Evolutionary conservation across 257 asterid species (phyloP), one percentile per base, ranked within the genome.

Genomic region (Fraxinus americana): DNA sequence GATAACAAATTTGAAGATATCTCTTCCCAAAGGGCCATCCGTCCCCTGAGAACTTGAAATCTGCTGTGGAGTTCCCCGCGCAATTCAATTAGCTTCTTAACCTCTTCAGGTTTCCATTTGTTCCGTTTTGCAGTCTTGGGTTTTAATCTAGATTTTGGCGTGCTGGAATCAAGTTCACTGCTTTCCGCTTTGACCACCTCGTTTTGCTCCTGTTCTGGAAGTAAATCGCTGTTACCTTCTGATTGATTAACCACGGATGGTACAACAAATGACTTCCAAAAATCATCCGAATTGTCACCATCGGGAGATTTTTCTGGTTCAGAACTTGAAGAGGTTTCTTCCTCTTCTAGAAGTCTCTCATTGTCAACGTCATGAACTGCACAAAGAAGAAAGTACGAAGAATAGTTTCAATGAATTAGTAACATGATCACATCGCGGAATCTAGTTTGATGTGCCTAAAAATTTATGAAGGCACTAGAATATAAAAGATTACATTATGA

Each of bases 21-120:
- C 92, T 93, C 97, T 83, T 96, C 94, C 99, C 99, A 96, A 21
- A 96, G 97, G 67, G 93, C 97, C 98, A 93, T 96, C 57, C 98
- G 89, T 39, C 99, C 97, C 84, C 87, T 94, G 81, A 88, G 86
- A 67, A 91, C 94, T 88, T 89, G 98, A 92, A 96, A 96, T 83
- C 92, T 90, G 84, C 88, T 82, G 72, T 93, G 85, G 74, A 92
- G 97, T 78, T 93, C 94, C 78, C 94, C 97, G 6, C 98, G 97
- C 91, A 92, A 23, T 85, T 80, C 81, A 77, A 96, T 93, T 75
- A 96, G 79, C 83, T 85, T 92, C 89, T 85, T 85, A 39, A 96
- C 80, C 86, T 96, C 99, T 81, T 93, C 98, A 29, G 94, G 90
- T 83, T 87, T 92, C 99, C 98, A 96, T 82, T 91, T 93, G 89